Conservation (phyloP, 441 rosid genomes). For the Populus hybrid region DNA sequence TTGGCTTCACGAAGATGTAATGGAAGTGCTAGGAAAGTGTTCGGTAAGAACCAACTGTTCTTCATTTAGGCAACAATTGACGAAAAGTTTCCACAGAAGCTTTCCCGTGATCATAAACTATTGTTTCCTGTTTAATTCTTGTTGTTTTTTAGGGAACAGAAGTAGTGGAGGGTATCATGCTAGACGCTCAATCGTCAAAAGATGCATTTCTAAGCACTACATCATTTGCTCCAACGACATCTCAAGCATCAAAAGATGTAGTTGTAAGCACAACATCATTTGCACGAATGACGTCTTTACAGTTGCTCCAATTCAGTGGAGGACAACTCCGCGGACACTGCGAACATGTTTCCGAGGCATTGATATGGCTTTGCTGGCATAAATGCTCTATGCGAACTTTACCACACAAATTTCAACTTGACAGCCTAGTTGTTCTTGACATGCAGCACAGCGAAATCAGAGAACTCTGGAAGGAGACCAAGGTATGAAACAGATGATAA, state of each 20-base stretch:
- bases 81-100: no score
- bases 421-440: slow-evolving; percentile 17
- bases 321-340: slow-evolving; percentile 2
- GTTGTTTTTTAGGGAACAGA: no score
- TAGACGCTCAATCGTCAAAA: no score
- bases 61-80: no score
- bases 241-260: neutral
- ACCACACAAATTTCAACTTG: slow-evolving; percentile 13
- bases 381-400: slow-evolving; percentile 20
- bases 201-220: no score
- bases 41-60: no score
- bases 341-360: neutral
- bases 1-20: no score
- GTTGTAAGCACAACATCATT: slow-evolving; percentile 22
- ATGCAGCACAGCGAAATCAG: slow-evolving; percentile 14
- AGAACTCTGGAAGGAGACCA: slow-evolving; percentile 15
- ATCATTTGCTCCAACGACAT: no score
- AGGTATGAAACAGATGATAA: slow-evolving; percentile 12
- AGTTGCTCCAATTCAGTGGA: slow-evolving; percentile 18
- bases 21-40: no score
- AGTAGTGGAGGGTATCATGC: no score
- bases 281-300: neutral
- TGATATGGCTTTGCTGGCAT: slow-evolving; percentile 21
- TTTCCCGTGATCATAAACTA: no score
- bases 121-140: no score